Percentiles rank a stretch among this genome's conserved stretches.
Conservation (phyloP, 2,329 filamentous ascomycete species). For the Microsporum ferrugineum region DNA sequence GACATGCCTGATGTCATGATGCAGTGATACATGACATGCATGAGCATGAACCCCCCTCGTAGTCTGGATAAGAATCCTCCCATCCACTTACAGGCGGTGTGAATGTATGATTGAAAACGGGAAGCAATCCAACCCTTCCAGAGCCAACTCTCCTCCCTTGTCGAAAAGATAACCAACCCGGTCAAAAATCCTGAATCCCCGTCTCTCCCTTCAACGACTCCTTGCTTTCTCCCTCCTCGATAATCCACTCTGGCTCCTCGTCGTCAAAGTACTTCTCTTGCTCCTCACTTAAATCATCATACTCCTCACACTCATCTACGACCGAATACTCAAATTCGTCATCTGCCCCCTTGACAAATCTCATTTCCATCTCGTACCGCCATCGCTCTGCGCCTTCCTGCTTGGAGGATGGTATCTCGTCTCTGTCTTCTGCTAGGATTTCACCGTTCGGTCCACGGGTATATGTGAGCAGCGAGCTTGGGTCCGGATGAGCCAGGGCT, state of each 20-base stretch:
- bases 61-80: background rate
- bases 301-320: conserved; percentile 62
- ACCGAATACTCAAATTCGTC: conserved; percentile 63
- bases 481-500: conserved; percentile 45
- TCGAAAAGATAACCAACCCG: background rate
- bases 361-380: conserved; percentile 57
- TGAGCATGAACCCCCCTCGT: background rate
- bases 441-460: conserved; percentile 42
- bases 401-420: conserved; percentile 47
- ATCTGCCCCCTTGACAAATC: conserved; percentile 66
- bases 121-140: background rate
- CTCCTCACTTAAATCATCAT: conserved; percentile 53
- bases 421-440: conserved; percentile 47
- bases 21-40: background rate
- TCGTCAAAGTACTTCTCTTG: conserved; percentile 72
- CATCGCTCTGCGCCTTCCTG: conserved; percentile 59
- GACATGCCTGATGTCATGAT: background rate
- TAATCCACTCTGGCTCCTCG: conserved; percentile 59
- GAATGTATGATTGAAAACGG: too few species aligned
- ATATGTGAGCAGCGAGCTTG: conserved; percentile 41
- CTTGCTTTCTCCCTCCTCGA: conserved; percentile 28
- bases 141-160: background rate
- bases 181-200: conserved; percentile 59
- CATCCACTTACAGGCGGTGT: background rate
- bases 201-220: conserved; percentile 47